Evolutionary conservation across 106 monocot genomes (phyloP), one percentile per base, ranked within the genome.

Genomic region (Phalaenopsis aphrodite): DNA sequence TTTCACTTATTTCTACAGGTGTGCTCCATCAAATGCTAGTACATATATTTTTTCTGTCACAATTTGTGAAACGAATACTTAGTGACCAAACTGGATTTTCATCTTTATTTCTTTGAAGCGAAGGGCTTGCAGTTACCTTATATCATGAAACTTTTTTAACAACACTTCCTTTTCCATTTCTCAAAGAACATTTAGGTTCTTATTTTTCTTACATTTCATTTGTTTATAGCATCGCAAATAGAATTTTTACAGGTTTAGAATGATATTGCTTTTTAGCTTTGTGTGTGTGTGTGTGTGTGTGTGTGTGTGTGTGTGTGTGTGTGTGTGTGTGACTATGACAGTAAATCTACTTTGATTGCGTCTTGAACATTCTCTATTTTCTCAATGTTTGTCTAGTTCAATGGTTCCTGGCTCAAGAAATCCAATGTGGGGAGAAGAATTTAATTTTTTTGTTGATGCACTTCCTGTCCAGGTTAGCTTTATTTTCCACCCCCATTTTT

Each of bases 321-420:
- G n/a, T 61, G 21, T 21, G n/a, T 61, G 21, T 21, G 21, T 18
- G 21, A 61, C 61, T 12, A 69, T 65, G 69, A 39, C 69, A 12
- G 69, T 38, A 16, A 77, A 30, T 77, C 77, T 52, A 7, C 37
- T 78, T 42, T 5, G 5, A 17, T 61, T 65, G 8, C 10, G 39
- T 36, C 30, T 24, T 36, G 81, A 17, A 11, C 16, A 67, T 72
- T 79, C 55, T 73, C 52, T 65, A 18, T 64, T 56, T 77, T 68
- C 75, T 69, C 58, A 43, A 72, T 84, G 42, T 65, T 81, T 55
- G 64, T 85, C 80, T 87, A 99, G 99, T 83, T 99, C 99, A 41
- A 99, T 99, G 99, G 89, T 99, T 75, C 99, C 99, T 80, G 95
- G 99, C 68, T 91, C 99, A 79, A 95, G 99, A 90, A 99, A 99